Base-by-base conservation (phyloP, 2,329 filamentous ascomycete species). In the Monilinia fructicola region DNA sequence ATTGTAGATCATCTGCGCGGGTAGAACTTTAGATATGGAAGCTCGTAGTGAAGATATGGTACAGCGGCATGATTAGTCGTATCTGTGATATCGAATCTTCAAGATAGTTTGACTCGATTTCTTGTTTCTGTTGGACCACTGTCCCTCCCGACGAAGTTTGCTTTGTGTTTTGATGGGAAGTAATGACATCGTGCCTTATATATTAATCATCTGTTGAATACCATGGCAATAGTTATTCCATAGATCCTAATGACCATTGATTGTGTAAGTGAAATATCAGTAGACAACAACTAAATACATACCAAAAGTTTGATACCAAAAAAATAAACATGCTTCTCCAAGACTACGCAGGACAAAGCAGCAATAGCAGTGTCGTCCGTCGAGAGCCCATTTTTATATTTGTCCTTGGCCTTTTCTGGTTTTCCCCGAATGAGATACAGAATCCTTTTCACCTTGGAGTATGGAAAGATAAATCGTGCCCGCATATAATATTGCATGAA, bases 171-270 rank as follows among this genome's bases (percentile, higher is more conserved):
- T 60, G 3, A 35, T 42, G 9, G 52, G 28, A 14, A 72, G 38
- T 14, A 61, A 67, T 7, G 62, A 48, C 6, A 70, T 54, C 6
- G 52, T 48, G 4, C 67, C 63, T 59, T 68, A 54, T 1, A 44
- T 48, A 12, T 46, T 38, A 5, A 73, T 65, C 63, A 73, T 69
- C 21, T 72, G 65, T 46, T 72, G 68, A n/a, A 73, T 63, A 16
- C 71, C 71, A 42, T 63, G 63, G 71, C 72, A 73, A 50, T 74
- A 71, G 14, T 69, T 42, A 52, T 68, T 64, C 71, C 71, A 74
- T 31, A 62, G 42, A 23, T 71, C 56, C 1, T 54, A 28, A 46
- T 71, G 68, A 38, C 72, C 72, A 12, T 54, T 60, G 40, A 70
- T 60, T 38, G 72, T 69, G 71, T 71, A 42, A 12, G n/a, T 35